Evolutionary conservation across 805 yeast genomes (phyloP).

Genomic region (Candida nanaspora): DNA sequence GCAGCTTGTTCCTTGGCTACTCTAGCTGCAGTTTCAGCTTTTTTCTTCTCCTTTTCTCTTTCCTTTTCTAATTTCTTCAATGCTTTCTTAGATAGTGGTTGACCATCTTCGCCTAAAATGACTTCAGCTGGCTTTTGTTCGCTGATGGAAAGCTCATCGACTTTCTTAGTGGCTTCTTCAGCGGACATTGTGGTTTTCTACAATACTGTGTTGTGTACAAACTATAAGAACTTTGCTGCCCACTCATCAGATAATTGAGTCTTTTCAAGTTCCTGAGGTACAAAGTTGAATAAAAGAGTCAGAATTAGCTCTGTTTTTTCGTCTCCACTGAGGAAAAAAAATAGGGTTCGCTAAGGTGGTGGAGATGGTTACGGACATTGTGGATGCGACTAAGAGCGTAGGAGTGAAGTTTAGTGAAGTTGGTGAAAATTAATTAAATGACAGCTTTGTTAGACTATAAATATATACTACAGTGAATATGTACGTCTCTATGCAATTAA

Average conservation of each 20-base stretch:
- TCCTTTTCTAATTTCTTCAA: slow-evolving; percentile 91
- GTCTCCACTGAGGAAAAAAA: too few species aligned
- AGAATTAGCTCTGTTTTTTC: too few species aligned
- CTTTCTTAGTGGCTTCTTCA: slow-evolving; percentile 22
- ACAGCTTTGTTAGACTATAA: background rate
- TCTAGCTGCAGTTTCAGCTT: slow-evolving; percentile 87
- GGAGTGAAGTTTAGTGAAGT: too few species aligned
- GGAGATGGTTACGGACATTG: too few species aligned
- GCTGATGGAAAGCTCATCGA: slow-evolving; percentile 17
- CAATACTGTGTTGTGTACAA: background rate
- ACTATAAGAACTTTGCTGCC: too few species aligned
- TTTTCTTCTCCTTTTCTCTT: slow-evolving; percentile 85
- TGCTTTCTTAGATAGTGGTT: slow-evolving; percentile 88
- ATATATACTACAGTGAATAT: too few species aligned
- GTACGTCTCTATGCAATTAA: slow-evolving; percentile 1
- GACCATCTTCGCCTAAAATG: slow-evolving; percentile 52
- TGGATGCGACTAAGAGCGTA: too few species aligned
- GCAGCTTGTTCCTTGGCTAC: slow-evolving; percentile 82
- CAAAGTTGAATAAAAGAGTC: too few species aligned
- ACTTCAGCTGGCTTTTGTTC: slow-evolving; percentile 12
- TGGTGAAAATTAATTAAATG: background rate
- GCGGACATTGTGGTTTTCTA: slow-evolving; percentile 16
- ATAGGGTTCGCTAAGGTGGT: too few species aligned
- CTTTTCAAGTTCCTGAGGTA: too few species aligned
- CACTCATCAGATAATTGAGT: too few species aligned